Evolutionary conservation across 2,329 filamentous ascomycete genomes (phyloP), one percentile per base, ranked within the genome.

Genomic region (Cucurbitaria berberidis): DNA sequence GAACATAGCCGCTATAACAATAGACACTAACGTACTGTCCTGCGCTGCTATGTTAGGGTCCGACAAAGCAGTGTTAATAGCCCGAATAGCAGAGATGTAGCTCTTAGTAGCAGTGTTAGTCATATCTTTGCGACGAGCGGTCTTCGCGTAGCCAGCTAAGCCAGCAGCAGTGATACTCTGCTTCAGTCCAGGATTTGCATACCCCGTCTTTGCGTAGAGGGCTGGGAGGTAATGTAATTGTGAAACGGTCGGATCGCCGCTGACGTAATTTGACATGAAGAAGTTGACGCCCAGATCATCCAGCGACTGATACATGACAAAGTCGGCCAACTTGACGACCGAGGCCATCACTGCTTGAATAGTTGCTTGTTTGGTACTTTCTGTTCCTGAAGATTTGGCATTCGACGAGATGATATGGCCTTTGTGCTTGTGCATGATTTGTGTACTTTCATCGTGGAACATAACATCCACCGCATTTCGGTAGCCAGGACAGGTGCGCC

Each of bases 201-300:
- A 64, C 6, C 63, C 64, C 5, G 46, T 41, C 19, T 43, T 56
- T 16, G 51, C 44, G 41, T 66, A 70, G 36, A 63, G 62, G 10
- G 51, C 30, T 1, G 67, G 64, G 2, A 72, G 57, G 36, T 66
- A 69, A 43, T 65, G 55, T 6, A 70, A 62, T 39, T 66, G 62
- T 8, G 66, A 63, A 11, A 56, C 47, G 5, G 51, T 51, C 2
- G 63, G 53, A 45, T 69, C 57, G n/a, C 42, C 52, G 15, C 62
- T 62, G 36, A 69, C 62, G 30, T 68, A 68, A 27, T 65, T 67
- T 15, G 56, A 45, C 62, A 70, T 70, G 49, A 72, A 70, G 44
- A 66, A 67, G 11, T 66, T 64, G 40, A 72, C 51, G 3, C 60
- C 67, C 10, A 72, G 41, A 13, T 68, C 64, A 5, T 67, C 58